These are phyloP conservation scores for Tylopilus orsonianus DNA, from an alignment of 1,284 basidiomycete species.

Conservation along the genomic window DNA sequence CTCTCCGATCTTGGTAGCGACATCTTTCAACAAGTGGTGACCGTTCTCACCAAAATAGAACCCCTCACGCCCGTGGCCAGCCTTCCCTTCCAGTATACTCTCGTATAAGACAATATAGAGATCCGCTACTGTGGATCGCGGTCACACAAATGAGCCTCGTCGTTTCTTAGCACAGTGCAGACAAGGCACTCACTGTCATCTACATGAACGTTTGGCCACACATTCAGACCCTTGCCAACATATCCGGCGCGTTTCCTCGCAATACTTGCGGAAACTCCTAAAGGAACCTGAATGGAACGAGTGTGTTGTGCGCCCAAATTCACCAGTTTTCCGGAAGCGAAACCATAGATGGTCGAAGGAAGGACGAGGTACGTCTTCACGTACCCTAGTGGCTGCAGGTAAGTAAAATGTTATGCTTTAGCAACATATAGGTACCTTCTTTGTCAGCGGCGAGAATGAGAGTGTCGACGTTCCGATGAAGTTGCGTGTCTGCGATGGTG, in stretches of 20 bases:
- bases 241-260: constrained; percentile 36
- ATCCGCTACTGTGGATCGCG: constrained; percentile 24
- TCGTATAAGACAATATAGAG: constrained; percentile 37
- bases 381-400: constrained; percentile 33
- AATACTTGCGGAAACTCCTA: constrained; percentile 30
- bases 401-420: background rate
- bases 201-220: constrained; percentile 29
- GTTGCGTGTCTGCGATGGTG: constrained; percentile 35
- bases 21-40: constrained; percentile 40
- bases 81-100: constrained; percentile 30
- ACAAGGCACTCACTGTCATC: constrained; percentile 29
- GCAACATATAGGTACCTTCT: constrained; percentile 33
- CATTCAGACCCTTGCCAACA: constrained; percentile 23
- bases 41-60: constrained; percentile 52
- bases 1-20: constrained; percentile 29
- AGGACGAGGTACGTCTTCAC: constrained; percentile 38
- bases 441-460: constrained; percentile 42
- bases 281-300: constrained; percentile 40
- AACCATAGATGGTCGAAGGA: constrained; percentile 43
- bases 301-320: constrained; percentile 39
- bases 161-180: background rate
- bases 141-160: constrained; percentile 1
- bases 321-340: constrained; percentile 36
- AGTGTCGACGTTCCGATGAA: constrained; percentile 46
- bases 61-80: constrained; percentile 48